Evolutionary conservation across 2,329 filamentous ascomycete species (phyloP), one percentile per base, ranked within the genome.

Genomic region (Cadophora malorum): DNA sequence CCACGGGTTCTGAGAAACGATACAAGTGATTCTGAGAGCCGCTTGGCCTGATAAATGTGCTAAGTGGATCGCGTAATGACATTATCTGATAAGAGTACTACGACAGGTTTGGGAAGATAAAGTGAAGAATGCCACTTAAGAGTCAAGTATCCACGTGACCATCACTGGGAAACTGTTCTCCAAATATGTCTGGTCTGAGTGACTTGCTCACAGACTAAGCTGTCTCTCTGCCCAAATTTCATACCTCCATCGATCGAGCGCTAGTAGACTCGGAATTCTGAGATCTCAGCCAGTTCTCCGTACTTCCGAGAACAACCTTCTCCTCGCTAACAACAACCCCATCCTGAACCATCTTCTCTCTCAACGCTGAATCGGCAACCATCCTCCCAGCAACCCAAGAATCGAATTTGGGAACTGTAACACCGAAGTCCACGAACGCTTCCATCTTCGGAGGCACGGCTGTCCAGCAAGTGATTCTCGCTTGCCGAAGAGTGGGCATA

Each of bases 391-490:
- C 74, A 50, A 75, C 49, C 69, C 72, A 76, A 45, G 61, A 67
- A 35, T 55, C 55, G 23, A 67, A 67, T 45, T 58, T 55, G 9
- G 47, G 33, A 35, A 52, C 45, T 3, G 33, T 50, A 3, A 63
- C 61, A 14, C 47, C 31, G n/a, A 63, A 38, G 3, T 53, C 47
- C 1, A 33, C 31, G 23, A 10, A 23, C 6, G 53, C n/a, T 4
- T 52, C 61, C 31, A 38, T 35, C 14, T 25, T 52, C 9, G 50
- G 50, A 31, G 14, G 50, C 19, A 63, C 74, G 73, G 35, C 35
- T 8, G 67, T 69, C 74, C 75, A 77, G 62, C 68, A 74, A 2
- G 72, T 76, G 21, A 76, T 61, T 28, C 52, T 74, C 0, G 71
- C 63, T 16, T 66, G 41, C 33, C 64, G 67, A 35, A 75, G 55